Evolutionary conservation across 106 monocot genomes (phyloP).

Genomic region (Hemerocallis citrina): DNA sequence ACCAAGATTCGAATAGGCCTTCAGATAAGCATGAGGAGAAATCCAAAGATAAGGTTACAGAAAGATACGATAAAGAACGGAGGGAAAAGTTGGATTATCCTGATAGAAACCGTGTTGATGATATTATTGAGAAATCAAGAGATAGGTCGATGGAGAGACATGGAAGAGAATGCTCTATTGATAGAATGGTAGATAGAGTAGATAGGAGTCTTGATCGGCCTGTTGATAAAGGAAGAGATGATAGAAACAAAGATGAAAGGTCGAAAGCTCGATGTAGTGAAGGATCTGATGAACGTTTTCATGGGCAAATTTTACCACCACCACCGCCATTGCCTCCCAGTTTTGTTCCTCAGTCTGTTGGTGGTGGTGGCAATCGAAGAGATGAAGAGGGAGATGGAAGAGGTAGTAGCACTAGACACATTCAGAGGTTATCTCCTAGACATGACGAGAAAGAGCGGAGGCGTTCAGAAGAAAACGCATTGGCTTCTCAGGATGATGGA

Average conservation of each 20-base stretch:
- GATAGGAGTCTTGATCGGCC: conserved; percentile 45
- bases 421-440: conserved; percentile 70
- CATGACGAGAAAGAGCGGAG: conserved; percentile 80
- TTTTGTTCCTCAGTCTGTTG: conserved; percentile 85
- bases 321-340: conserved; percentile 84
- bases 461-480: conserved; percentile 64
- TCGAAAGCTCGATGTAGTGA: conserved; percentile 53
- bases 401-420: conserved; percentile 39
- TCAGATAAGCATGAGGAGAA: conserved; percentile 43
- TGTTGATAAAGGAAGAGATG: conserved; percentile 62
- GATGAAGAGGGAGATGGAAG: conserved; percentile 84
- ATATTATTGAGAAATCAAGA: conserved; percentile 47
- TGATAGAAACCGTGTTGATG: conserved; percentile 53
- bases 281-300: conserved; percentile 55
- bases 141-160: conserved; percentile 74
- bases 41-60: conserved; percentile 48
- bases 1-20: conserved; percentile 28
- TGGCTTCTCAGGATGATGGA: conserved; percentile 57
- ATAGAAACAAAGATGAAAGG: conserved; percentile 34
- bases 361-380: conserved; percentile 48
- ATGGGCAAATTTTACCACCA: conserved; percentile 79
- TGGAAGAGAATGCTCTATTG: conserved; percentile 63
- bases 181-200: conserved; percentile 56
- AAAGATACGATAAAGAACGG: conserved; percentile 66
- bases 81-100: conserved; percentile 52